A percentile compares a stretch with the other conserved stretches of the same genome.
phyloP scores from a whole-genome alignment of 768 basidiomycete species.

The Xanthoconium stramineum region DNA sequence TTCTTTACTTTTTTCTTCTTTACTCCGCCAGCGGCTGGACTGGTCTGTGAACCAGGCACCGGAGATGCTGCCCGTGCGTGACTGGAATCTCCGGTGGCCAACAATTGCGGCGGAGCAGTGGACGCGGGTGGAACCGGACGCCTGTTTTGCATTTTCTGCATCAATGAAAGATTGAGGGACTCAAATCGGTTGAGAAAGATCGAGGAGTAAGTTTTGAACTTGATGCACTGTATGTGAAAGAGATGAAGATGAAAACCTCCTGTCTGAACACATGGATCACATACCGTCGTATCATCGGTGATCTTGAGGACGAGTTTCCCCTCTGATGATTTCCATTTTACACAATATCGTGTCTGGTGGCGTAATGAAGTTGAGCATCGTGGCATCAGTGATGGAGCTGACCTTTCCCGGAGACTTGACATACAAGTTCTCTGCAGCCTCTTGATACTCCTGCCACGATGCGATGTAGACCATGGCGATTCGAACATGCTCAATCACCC shows the following conservation, averaged over 20 bases:
- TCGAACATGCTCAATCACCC: background rate
- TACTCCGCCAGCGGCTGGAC: slow-evolving; percentile 52
- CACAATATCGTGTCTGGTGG: slow-evolving; percentile 77
- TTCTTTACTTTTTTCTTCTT: slow-evolving; percentile 87
- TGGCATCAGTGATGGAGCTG: slow-evolving; percentile 19
- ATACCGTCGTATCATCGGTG: slow-evolving; percentile 84
- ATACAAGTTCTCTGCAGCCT: slow-evolving; percentile 87
- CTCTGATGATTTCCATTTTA: slow-evolving; percentile 87
- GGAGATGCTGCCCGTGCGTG: slow-evolving; percentile 35
- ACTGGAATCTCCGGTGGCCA: slow-evolving; percentile 18
- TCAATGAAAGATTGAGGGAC: slow-evolving; percentile 79
- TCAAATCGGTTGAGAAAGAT: slow-evolving; percentile 97
- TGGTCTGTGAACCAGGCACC: slow-evolving; percentile 29
- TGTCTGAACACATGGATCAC: slow-evolving; percentile 28
- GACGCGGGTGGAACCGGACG: slow-evolving; percentile 35
- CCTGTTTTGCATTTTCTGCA: slow-evolving; percentile 82
- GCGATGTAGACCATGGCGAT: slow-evolving; percentile 75
- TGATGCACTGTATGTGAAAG: slow-evolving; percentile 66
- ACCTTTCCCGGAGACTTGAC: slow-evolving; percentile 75
- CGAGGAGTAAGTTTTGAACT: slow-evolving; percentile 93
- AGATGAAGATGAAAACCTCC: background rate
- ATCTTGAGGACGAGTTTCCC: slow-evolving; percentile 91
- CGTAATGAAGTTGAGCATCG: background rate
- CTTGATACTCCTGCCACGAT: slow-evolving; percentile 87
- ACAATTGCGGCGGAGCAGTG: slow-evolving; percentile 13